Evolutionary conservation across 306 rosid genomes (phyloP).

Genomic region (Castanea mollissima): DNA sequence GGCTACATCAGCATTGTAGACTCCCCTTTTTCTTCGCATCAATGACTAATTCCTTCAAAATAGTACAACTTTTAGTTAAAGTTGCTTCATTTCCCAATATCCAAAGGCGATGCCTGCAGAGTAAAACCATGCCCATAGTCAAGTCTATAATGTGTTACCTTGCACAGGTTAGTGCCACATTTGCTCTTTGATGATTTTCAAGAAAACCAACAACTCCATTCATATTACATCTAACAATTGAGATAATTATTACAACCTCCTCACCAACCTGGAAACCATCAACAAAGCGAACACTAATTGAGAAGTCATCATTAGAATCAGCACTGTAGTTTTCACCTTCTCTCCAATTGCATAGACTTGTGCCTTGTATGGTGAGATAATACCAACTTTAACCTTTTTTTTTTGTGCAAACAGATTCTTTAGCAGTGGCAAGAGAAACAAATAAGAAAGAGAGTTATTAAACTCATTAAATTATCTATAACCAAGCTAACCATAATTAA

Average conservation of each 20-base stretch:
- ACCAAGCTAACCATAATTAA: background rate
- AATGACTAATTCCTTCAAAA: slow-evolving; percentile 33
- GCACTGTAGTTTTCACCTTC: no score
- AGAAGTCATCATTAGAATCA: background rate
- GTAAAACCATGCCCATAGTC: background rate
- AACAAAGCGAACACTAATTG: slow-evolving; percentile 29
- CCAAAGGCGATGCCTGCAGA: slow-evolving; percentile 36
- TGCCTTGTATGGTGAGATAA: slow-evolving; percentile 46
- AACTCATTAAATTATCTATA: background rate
- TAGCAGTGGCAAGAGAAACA: background rate
- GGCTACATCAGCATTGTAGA: slow-evolving; percentile 26
- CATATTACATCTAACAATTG: slow-evolving; percentile 25
- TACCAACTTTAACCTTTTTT: slow-evolving; percentile 27
- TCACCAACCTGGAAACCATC: slow-evolving; percentile 52
- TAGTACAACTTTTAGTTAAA: slow-evolving; percentile 12
- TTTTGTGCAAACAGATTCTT: slow-evolving; percentile 12
- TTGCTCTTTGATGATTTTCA: slow-evolving; percentile 29
- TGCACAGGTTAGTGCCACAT: slow-evolving; percentile 41
- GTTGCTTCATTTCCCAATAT: slow-evolving; percentile 33
- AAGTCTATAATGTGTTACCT: slow-evolving; percentile 13
- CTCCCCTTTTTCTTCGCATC: slow-evolving; percentile 34
- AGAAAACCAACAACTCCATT: slow-evolving; percentile 32
- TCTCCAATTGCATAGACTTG: slow-evolving; percentile 20
- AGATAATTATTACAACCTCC: slow-evolving; percentile 44
- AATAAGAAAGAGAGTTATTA: background rate